Evolutionary conservation across 2,329 filamentous ascomycete genomes (phyloP), one percentile per base, ranked within the genome.

Genomic region (Phaeosphaeriaceae sp.): DNA sequence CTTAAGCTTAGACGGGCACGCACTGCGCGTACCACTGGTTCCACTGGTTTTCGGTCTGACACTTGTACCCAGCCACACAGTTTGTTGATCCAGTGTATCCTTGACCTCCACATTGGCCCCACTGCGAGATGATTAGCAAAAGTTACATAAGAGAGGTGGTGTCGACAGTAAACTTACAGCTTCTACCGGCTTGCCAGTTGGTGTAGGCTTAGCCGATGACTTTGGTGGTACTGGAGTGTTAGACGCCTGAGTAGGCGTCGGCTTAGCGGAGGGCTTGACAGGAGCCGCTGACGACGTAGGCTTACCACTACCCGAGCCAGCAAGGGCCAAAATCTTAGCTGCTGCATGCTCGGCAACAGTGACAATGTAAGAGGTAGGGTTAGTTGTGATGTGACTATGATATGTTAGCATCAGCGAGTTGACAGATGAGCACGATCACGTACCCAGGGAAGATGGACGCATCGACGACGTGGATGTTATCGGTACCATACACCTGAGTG

Each of bases 401-500:
- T 17, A 11, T 31, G 53, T 73, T 57, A 73, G 64, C 57, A 33
- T 31, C 9, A 1, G n/a, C 2, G 10, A 11, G 11, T 27, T n/a
- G 25, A 47, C 33, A 13, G 6, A 3, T 22, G 20, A 11, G 31
- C 42, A 36, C 24, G 22, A 22, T n/a, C 41, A 20, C 42, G 67
- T 71, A 76, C 72, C 73, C 76, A 52, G 80, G 81, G 64, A 81
- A 83, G 36, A 82, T 76, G 0, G 79, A 81, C 1, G 79, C 80
- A 58, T 83, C 81, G 6, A 83, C 81, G 3, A 83, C 81, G 56
- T 80, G 74, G 21, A 83, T 77, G 50, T 81, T 81, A 31, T 75
- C 61, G 2, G 81, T 81, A n/a, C 76, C 76, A 69, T 83, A 72
- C 2, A 85, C 83, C 48, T 82, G 77, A 51, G 83, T 81, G 69